These are phyloP conservation scores for Nitzschia palea DNA, from an alignment of 108 stramenopile species.

Conservation along the genomic window DNA sequence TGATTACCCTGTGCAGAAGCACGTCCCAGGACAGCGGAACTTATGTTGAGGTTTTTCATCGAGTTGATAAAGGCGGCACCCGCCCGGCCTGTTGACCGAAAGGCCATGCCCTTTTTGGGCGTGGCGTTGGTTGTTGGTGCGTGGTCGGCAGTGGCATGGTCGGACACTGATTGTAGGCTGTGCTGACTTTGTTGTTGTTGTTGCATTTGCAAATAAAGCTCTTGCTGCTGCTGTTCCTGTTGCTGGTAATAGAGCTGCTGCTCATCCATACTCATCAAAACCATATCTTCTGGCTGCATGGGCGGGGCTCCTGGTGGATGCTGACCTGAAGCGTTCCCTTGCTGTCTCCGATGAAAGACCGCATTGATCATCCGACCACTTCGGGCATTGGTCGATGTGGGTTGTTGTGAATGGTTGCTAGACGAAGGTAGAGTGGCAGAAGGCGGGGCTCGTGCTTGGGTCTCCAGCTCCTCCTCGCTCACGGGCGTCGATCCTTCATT, in stretches of 20 bases:
- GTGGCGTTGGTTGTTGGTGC: no score
- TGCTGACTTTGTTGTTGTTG: constrained; percentile 5
- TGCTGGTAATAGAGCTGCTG: constrained; percentile 27
- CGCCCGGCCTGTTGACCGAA: constrained; percentile 9
- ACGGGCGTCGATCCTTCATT: constrained; percentile 37
- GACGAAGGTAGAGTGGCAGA: constrained; percentile 24
- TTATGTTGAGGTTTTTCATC: constrained; percentile 44
- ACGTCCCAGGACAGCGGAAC: constrained; percentile 16
- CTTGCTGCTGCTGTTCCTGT: constrained; percentile 19
- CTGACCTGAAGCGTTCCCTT: neutral
- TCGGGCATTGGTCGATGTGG: neutral
- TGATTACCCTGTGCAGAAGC: constrained; percentile 1
- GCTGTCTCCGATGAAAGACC: constrained; percentile 7
- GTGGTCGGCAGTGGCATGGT: neutral
- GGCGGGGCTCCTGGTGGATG: constrained; percentile 2
- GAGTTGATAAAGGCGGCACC: constrained; percentile 43
- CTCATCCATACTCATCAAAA: constrained; percentile 18
- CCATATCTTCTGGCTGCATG: constrained; percentile 18
- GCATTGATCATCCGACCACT: constrained; percentile 20
- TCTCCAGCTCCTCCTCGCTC: constrained; percentile 30
- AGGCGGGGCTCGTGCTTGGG: constrained; percentile 34
- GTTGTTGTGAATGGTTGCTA: constrained; percentile 1
- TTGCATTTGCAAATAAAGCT: constrained; percentile 18
- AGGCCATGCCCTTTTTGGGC: constrained; percentile 3
- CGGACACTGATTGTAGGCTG: constrained; percentile 17